Evolutionary conservation across 2,329 filamentous ascomycete species (phyloP).

Genomic region (Ceratocystiopsis sp.): DNA sequence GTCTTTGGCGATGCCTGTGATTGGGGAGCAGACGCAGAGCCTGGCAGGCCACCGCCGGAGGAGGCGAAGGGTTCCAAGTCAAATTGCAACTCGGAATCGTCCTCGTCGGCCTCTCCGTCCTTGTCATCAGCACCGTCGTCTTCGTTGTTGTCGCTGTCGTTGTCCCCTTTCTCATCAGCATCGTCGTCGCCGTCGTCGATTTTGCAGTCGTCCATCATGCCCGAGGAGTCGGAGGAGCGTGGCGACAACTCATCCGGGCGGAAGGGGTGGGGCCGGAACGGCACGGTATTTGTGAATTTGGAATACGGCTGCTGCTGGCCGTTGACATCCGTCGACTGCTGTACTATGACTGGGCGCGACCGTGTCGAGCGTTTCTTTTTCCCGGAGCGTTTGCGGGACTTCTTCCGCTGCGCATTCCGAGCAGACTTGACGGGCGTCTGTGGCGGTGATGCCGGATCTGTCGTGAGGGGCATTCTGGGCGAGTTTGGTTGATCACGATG

Average conservation of each 20-base stretch:
- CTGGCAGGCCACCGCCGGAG: no score
- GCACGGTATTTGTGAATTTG: not conserved
- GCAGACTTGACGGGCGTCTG: constrained; percentile 22
- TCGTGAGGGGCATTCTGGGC: constrained; percentile 6
- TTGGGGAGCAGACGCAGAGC: no score
- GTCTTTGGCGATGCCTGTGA: no score
- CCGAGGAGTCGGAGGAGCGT: constrained; percentile 17
- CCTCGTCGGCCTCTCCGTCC: no score
- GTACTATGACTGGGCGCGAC: not conserved
- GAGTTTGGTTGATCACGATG: not conserved
- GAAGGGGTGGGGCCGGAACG: not conserved
- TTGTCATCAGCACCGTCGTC: not conserved
- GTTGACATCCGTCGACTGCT: constrained; percentile 1
- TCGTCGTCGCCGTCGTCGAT: not conserved
- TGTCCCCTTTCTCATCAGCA: constrained; percentile 2
- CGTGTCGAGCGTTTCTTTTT: no score
- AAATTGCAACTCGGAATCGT: no score
- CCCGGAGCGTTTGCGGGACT: no score
- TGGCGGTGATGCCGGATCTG: constrained; percentile 25
- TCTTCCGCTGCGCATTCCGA: constrained; percentile 15
- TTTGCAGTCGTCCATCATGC: constrained; percentile 2
- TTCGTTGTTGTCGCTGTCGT: constrained; percentile 1
- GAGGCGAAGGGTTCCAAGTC: no score
- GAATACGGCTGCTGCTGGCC: constrained; percentile 12
- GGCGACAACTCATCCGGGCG: constrained; percentile 22